Conservation (phyloP, 2,329 filamentous ascomycete genomes). For the Cladosporium sp. region DNA sequence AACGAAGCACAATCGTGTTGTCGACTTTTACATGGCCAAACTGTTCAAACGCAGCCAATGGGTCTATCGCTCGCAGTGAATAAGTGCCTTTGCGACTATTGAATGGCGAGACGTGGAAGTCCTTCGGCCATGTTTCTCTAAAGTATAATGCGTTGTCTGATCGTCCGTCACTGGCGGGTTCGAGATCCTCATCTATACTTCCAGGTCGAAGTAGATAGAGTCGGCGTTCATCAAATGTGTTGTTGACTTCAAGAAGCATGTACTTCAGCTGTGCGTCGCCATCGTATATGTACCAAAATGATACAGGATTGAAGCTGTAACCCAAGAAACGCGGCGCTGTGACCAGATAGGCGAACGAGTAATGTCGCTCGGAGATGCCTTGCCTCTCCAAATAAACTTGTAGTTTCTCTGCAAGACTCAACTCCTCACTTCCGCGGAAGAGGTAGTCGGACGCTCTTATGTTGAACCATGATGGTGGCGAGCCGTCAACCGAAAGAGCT, state of each 20-base stretch:
- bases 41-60: slow-evolving; percentile 40
- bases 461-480: slow-evolving; percentile 56
- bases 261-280: slow-evolving; percentile 58
- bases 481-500: slow-evolving; percentile 54
- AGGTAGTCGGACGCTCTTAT: slow-evolving; percentile 65
- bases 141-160: slow-evolving; percentile 40
- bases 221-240: slow-evolving; percentile 72
- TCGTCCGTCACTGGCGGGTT: slow-evolving; percentile 6
- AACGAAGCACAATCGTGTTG: slow-evolving; percentile 62
- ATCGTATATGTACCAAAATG: slow-evolving; percentile 78
- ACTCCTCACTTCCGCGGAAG: slow-evolving; percentile 52
- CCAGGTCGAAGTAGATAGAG: slow-evolving; percentile 63
- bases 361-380: slow-evolving; percentile 60
- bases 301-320: slow-evolving; percentile 74
- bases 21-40: slow-evolving; percentile 48
- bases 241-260: slow-evolving; percentile 74
- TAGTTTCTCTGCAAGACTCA: slow-evolving; percentile 66
- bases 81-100: slow-evolving; percentile 58
- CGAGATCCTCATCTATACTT: slow-evolving; percentile 8
- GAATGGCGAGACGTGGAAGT: slow-evolving; percentile 77
- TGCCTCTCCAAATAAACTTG: slow-evolving; percentile 58
- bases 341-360: slow-evolving; percentile 69
- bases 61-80: slow-evolving; percentile 49
- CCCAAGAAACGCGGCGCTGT: slow-evolving; percentile 70
- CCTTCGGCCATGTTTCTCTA: slow-evolving; percentile 63